Conservation (phyloP, 176 grass and related monocot genomes). For the Avena atlantica region DNA sequence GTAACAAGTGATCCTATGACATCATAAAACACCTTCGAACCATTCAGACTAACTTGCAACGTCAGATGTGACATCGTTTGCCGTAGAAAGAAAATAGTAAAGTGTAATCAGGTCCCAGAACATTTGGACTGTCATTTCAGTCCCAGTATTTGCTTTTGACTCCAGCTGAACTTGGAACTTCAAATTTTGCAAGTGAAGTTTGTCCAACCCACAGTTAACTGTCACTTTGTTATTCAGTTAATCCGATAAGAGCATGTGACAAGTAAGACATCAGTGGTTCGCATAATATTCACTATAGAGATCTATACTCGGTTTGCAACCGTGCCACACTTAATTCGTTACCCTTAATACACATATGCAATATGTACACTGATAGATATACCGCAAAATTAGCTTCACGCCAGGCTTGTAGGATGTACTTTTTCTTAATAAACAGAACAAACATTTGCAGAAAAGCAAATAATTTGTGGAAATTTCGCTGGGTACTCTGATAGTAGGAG, state of each 20-base stretch:
- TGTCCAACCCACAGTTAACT: neutral
- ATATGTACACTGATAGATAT: neutral
- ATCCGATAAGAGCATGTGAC: neutral
- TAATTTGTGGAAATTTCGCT: neutral
- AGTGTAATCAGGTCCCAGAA: neutral
- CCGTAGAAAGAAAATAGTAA: conserved; percentile 16
- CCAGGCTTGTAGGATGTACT: neutral
- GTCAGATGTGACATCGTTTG: neutral
- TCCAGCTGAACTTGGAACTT: neutral
- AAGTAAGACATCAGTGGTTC: neutral
- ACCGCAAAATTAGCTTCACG: neutral
- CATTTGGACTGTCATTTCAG: conserved; percentile 12
- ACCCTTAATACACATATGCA: neutral
- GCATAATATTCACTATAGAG: neutral
- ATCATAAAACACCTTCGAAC: neutral
- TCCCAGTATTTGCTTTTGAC: conserved; percentile 2
- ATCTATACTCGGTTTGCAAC: conserved; percentile 7
- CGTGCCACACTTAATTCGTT: neutral
- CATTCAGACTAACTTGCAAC: neutral
- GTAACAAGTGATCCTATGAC: neutral
- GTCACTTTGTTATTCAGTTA: neutral
- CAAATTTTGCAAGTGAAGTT: neutral
- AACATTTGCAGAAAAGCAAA: conserved; percentile 3
- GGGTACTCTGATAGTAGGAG: neutral
- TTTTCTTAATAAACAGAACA: conserved; percentile 9